These are phyloP conservation scores for Aspergillus cristatus DNA, from an alignment of 495 filamentous ascomycete species.

Conservation along the genomic window DNA sequence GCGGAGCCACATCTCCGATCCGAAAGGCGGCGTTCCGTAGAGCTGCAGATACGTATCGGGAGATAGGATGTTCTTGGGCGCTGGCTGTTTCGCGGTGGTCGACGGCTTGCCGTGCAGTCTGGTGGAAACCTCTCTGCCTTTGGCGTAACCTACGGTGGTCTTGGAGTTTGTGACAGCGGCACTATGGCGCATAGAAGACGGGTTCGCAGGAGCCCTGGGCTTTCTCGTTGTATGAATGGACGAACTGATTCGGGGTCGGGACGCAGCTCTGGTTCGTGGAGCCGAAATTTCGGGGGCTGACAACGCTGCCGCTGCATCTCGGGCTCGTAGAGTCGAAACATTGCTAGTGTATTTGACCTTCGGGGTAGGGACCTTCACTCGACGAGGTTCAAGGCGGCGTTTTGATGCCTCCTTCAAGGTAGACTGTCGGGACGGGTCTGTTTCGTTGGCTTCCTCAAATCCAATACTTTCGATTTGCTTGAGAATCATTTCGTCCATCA, in stretches of 20 bases:
- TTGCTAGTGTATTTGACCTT: constrained; percentile 16
- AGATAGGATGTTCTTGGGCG: constrained; percentile 21
- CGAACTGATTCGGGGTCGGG: constrained; percentile 25
- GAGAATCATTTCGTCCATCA: constrained; percentile 52
- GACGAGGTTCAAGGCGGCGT: constrained; percentile 15
- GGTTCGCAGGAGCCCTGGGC: constrained; percentile 31
- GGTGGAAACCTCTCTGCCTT: constrained; percentile 57
- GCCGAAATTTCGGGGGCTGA: constrained; percentile 26
- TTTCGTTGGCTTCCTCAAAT: constrained; percentile 37
- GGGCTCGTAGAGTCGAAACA: constrained; percentile 39
- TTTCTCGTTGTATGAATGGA: constrained; percentile 34
- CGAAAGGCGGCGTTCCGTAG: constrained; percentile 31
- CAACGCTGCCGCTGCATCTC: constrained; percentile 47
- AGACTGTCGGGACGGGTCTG: constrained; percentile 12
- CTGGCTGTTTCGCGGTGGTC: constrained; percentile 8
- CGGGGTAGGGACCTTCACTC: constrained; percentile 20
- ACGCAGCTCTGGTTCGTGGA: constrained; percentile 25
- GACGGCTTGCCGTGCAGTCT: constrained; percentile 25
- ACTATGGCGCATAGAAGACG: constrained; percentile 46
- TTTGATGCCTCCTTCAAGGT: constrained; percentile 5
- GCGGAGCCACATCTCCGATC: constrained; percentile 33
- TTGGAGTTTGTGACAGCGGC: constrained; percentile 59
- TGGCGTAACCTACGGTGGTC: constrained; percentile 72
- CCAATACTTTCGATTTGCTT: constrained; percentile 49
- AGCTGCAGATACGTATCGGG: constrained; percentile 37